Conservation (phyloP, 169 alveolate genomes). For the Eimeria praecox region DNA sequence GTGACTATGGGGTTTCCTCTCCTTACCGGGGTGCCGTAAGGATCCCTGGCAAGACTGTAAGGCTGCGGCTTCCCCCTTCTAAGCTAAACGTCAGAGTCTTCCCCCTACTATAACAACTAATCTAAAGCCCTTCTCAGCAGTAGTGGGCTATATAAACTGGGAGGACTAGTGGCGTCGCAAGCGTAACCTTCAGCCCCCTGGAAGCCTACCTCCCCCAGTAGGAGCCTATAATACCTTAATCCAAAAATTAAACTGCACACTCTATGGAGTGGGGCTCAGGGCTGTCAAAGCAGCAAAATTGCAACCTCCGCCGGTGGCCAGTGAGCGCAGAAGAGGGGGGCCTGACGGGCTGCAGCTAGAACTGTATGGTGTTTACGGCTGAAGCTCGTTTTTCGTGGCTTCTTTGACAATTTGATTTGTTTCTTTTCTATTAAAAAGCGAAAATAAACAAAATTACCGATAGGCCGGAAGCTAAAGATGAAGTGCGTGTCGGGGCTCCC, state of each 20-base stretch:
- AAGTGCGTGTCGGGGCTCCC: slow-evolving; percentile 47
- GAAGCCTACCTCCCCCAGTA: neutral
- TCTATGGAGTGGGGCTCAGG: neutral
- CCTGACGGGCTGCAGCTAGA: slow-evolving; percentile 29
- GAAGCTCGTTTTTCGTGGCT: neutral
- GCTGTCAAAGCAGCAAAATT: neutral
- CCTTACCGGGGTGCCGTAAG: too few relatives aligned
- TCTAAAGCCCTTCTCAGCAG: neutral
- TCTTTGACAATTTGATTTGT: slow-evolving; percentile 5
- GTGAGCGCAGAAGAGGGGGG: slow-evolving; percentile 22
- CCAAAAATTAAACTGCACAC: neutral
- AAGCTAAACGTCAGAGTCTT: neutral
- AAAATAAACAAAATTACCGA: neutral
- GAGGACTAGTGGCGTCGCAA: neutral
- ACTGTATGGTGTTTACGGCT: slow-evolving; percentile 8
- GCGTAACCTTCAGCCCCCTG: neutral
- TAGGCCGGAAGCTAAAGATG: neutral
- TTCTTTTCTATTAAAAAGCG: neutral
- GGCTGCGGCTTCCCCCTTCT: neutral
- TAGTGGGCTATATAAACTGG: neutral
- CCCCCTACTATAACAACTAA: neutral
- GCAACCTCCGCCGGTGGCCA: neutral
- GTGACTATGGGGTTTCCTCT: neutral
- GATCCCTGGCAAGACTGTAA: neutral
- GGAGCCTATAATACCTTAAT: neutral